Evolutionary conservation across 1,284 basidiomycete species (phyloP), one percentile per base, ranked within the genome.

Genomic region (Leccinum fallax): DNA sequence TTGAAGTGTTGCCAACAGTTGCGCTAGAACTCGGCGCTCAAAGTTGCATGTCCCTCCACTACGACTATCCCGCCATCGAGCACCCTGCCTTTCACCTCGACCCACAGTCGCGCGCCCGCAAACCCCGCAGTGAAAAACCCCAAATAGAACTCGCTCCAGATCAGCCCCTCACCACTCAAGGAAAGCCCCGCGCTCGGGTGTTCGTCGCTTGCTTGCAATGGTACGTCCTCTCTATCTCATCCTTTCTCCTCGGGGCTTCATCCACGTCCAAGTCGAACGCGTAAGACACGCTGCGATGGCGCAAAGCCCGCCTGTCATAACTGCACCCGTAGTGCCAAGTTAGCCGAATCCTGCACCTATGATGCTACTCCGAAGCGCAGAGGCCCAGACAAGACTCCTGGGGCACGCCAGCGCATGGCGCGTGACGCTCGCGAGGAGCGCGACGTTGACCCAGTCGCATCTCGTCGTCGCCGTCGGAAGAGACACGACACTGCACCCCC

Each of bases 281-380:
- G 90, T 34, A 93, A 93, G 74, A 91, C 90, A 66, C 86, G 90
- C 13, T 93, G 90, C 71, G 90, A 93, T 71, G 91, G 91, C 57
- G 85, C 86, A 15, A 90, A 87, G 65, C 91, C 90, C 9, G 70
- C 80, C 13, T 93, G 90, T 69, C 82, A 88, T 69, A 91, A 90
- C 69, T 92, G 90, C 69, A 74, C 77, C 57, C 84, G 83, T 59
- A 80, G 85, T 21, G 62, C 77, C 53, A 78, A 78, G 65, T 76
- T 75, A 3, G 69, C 68, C 61, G 75, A 72, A 55, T 77, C 80
- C 52, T 89, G 87, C 66, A 73, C 76, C 51, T 93, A 92, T 67
- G 91, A 93, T 67, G 57, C 83, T 19, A 74, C 83, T 7, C 90
- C 91, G 21, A 90, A 88, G 67, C 85, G 91, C 49, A 83, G 90